Percentiles rank a stretch among this genome's conserved stretches.
phyloP scores from a whole-genome alignment of 257 asterid species.

The Plectranthus barbatus region DNA sequence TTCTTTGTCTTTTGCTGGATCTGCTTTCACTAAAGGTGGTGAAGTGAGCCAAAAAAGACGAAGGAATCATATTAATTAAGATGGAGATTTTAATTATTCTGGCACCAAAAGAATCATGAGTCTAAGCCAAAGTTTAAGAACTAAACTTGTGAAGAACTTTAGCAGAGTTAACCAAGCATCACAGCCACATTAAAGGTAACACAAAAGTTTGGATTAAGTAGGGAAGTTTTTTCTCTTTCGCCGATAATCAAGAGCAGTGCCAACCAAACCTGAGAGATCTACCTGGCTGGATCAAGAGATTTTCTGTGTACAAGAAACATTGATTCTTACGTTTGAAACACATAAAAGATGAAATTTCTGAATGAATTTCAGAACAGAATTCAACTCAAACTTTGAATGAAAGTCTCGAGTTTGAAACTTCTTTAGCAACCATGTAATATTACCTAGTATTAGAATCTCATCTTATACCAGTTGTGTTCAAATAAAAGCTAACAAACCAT shows the following conservation, averaged over 20 bases:
- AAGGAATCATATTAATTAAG: background rate
- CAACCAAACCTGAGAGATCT: background rate
- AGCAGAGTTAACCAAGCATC: no score
- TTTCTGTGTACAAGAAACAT: background rate
- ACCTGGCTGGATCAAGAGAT: background rate
- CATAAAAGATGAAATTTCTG: background rate
- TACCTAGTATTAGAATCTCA: background rate
- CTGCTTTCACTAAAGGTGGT: no score
- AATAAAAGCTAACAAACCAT: background rate
- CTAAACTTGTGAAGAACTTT: background rate
- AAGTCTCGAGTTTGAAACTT: background rate
- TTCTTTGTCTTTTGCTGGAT: no score
- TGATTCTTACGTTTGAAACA: background rate
- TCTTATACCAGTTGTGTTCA: background rate
- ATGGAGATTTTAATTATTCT: background rate
- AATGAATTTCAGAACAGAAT: background rate
- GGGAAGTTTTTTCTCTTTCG: background rate
- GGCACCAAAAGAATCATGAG: background rate
- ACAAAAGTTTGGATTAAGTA: background rate
- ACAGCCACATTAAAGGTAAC: no score
- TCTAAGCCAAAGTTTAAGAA: background rate
- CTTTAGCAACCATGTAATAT: background rate
- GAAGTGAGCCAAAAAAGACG: no score
- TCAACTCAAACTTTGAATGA: background rate
- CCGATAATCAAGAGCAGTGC: background rate